phyloP scores from a whole-genome alignment of 2,329 filamentous ascomycete species.

The Penicillium sp. region DNA sequence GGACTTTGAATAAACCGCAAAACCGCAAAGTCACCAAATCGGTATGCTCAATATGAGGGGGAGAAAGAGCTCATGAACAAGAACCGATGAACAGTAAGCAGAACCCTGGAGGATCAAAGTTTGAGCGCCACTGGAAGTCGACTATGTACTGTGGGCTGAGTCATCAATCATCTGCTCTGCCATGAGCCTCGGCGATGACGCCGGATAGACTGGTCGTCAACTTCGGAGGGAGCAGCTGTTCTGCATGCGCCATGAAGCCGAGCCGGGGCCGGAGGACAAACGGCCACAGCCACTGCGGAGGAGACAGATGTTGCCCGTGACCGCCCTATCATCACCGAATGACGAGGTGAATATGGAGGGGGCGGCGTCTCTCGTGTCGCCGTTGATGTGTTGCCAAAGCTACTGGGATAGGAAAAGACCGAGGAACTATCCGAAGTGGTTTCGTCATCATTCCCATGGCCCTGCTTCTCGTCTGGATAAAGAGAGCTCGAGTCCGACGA shows the following conservation, averaged over 20 bases:
- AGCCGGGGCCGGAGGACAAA: slow-evolving; percentile 23
- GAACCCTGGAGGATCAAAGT: too few relatives aligned
- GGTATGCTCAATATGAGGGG: too few relatives aligned
- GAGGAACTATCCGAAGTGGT: slow-evolving; percentile 36
- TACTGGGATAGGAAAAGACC: slow-evolving; percentile 38
- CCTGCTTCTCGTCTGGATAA: slow-evolving; percentile 29
- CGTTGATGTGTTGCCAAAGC: slow-evolving; percentile 41
- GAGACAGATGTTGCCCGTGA: slow-evolving; percentile 32
- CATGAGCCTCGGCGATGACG: slow-evolving; percentile 22
- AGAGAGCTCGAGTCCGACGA: slow-evolving; percentile 17
- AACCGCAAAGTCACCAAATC: too few relatives aligned
- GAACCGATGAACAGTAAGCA: too few relatives aligned
- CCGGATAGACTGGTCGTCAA: slow-evolving; percentile 18
- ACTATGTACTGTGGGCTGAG: background rate
- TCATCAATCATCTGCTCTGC: slow-evolving; percentile 20
- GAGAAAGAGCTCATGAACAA: too few relatives aligned
- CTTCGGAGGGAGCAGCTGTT: slow-evolving; percentile 20
- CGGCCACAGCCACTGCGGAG: slow-evolving; percentile 19
- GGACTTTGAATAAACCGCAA: too few relatives aligned
- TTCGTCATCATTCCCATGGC: slow-evolving; percentile 27
- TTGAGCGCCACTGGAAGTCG: too few relatives aligned
- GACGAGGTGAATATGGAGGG: slow-evolving; percentile 36
- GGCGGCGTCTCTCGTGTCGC: slow-evolving; percentile 40
- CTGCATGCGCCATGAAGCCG: slow-evolving; percentile 25
- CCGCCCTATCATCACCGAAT: slow-evolving; percentile 23